Conservation (phyloP, 257 asterid genomes). For the Solanum corneliomulleri region DNA sequence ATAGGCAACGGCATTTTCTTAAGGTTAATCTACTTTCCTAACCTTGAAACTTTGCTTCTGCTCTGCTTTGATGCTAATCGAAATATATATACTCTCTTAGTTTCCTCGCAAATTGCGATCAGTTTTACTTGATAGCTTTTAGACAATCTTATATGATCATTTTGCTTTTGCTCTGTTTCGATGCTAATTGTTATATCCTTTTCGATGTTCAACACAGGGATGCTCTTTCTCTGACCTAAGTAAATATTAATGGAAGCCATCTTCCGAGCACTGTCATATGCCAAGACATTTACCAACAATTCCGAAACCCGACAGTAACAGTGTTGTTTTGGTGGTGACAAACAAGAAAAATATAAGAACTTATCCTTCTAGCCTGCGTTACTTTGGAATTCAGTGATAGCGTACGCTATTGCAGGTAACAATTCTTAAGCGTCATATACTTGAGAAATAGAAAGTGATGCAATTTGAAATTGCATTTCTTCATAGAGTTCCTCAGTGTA, state of each 20-base stretch:
- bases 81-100: neutral
- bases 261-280: constrained; percentile 74
- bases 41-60: neutral
- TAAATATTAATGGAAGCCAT: constrained; percentile 67
- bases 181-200: constrained; percentile 22
- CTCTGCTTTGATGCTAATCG: neutral
- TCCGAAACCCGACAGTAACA: constrained; percentile 79
- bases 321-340: constrained; percentile 44
- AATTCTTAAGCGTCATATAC: too few relatives aligned
- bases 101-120: too few relatives aligned
- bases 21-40: constrained; percentile 37
- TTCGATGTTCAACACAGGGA: constrained; percentile 60
- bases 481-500: neutral
- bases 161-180: too few relatives aligned
- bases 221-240: constrained; percentile 58
- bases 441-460: too few relatives aligned
- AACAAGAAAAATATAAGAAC: constrained; percentile 9
- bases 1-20: constrained; percentile 91
- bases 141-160: too few relatives aligned
- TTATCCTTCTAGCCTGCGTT: neutral
- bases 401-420: too few relatives aligned
- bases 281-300: constrained; percentile 83
- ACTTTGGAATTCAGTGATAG: neutral
- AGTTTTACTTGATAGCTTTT: too few relatives aligned
- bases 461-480: neutral